Conservation (phyloP, 768 basidiomycete genomes). For the Mycena epipterygia region DNA sequence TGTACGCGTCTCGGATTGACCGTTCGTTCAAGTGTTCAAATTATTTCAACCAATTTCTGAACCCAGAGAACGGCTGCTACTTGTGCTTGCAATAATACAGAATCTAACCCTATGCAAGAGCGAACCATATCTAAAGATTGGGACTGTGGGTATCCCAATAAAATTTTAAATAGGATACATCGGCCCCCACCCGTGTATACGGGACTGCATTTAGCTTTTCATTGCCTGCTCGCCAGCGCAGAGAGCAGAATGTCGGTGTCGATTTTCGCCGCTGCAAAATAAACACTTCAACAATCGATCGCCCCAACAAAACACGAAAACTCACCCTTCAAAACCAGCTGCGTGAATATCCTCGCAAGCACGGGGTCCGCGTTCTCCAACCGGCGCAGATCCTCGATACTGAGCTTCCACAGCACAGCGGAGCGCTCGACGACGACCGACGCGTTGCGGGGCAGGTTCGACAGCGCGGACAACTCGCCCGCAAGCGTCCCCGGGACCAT, state of each 20-base stretch:
- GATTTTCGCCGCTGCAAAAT: constrained; percentile 68
- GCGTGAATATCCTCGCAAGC: constrained; percentile 74
- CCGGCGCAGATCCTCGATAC: constrained; percentile 64
- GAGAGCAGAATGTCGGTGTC: constrained; percentile 73
- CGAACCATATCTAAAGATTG: too few relatives aligned
- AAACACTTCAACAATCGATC: not conserved
- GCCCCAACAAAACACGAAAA: constrained; percentile 16
- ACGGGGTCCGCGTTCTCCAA: constrained; percentile 80
- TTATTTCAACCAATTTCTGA: too few relatives aligned
- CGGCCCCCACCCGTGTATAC: too few relatives aligned
- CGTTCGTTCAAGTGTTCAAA: too few relatives aligned
- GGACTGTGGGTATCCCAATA: too few relatives aligned
- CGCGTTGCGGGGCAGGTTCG: constrained; percentile 85
- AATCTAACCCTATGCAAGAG: too few relatives aligned
- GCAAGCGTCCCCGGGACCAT: constrained; percentile 96
- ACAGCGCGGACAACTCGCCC: constrained; percentile 90
- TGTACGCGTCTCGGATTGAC: too few relatives aligned
- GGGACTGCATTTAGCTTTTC: too few relatives aligned
- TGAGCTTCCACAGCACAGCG: constrained; percentile 87
- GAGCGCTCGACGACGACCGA: constrained; percentile 86
- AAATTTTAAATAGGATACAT: too few relatives aligned
- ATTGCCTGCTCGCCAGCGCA: constrained; percentile 60
- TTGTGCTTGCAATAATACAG: too few relatives aligned
- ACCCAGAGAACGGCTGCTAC: too few relatives aligned
- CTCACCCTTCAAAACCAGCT: constrained; percentile 82